phyloP scores from a whole-genome alignment of 1,284 basidiomycete genomes.

The Trametes pubescens region DNA sequence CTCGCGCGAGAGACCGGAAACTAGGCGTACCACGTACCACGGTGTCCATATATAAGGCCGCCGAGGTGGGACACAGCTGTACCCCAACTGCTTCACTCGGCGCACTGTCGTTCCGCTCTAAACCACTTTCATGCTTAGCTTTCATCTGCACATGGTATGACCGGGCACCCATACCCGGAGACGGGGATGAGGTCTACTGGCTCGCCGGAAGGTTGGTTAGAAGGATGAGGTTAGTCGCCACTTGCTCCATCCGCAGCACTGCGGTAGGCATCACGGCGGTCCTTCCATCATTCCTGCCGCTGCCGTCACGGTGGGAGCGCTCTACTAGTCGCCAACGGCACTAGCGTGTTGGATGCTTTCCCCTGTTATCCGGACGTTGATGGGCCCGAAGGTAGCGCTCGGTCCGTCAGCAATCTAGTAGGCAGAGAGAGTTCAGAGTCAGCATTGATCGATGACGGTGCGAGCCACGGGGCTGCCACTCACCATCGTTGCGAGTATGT shows the following conservation, averaged over 20 bases:
- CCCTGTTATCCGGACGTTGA: too few relatives aligned
- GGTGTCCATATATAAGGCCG: constrained; percentile 3
- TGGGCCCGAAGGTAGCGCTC: too few relatives aligned
- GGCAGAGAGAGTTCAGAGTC: too few relatives aligned
- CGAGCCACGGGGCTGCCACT: too few relatives aligned
- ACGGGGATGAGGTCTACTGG: background rate
- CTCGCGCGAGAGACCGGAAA: constrained; percentile 7
- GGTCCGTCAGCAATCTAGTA: too few relatives aligned
- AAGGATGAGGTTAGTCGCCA: background rate
- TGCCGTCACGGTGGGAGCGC: background rate
- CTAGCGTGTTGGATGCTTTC: too few relatives aligned
- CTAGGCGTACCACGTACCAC: background rate
- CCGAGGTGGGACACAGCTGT: too few relatives aligned
- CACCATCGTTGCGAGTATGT: too few relatives aligned
- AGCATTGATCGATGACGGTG: too few relatives aligned
- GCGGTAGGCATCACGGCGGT: background rate
- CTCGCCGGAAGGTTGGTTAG: background rate
- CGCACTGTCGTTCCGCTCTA: background rate
- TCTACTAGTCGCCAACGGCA: background rate
- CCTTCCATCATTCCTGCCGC: background rate
- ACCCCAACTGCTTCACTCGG: background rate
- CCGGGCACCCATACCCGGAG: background rate
- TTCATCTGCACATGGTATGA: background rate
- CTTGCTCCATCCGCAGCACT: background rate
- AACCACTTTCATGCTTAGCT: background rate